Conservation (phyloP, 345 rosid genomes). For the Stellera chamaejasme region DNA sequence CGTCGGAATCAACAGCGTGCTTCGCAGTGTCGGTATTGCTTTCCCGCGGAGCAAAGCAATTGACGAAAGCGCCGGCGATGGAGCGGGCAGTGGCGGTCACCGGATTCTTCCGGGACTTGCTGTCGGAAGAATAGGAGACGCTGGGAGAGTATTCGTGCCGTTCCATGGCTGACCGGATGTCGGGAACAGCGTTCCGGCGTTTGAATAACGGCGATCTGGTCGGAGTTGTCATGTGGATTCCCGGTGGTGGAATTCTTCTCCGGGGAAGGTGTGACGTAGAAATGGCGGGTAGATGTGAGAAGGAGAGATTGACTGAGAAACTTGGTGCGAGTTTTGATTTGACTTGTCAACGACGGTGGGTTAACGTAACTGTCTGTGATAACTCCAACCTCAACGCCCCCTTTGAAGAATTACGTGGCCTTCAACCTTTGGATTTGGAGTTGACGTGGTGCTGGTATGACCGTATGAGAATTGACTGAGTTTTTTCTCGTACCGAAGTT, state of each 20-base stretch:
- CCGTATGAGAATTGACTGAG: too few relatives aligned
- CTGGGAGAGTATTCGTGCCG: slow-evolving; percentile 23
- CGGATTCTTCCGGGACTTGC: slow-evolving; percentile 25
- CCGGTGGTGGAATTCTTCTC: too few relatives aligned
- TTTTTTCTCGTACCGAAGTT: too few relatives aligned
- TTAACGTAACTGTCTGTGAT: slow-evolving; percentile 1
- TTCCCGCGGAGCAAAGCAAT: slow-evolving; percentile 72
- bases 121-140: slow-evolving; percentile 29
- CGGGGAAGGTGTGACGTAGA: background rate
- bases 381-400: background rate
- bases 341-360: slow-evolving; percentile 3
- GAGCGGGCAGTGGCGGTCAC: slow-evolving; percentile 32
- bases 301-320: background rate
- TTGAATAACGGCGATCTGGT: slow-evolving; percentile 10
- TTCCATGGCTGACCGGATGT: slow-evolving; percentile 31
- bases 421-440: too few relatives aligned
- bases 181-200: slow-evolving; percentile 34
- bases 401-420: too few relatives aligned
- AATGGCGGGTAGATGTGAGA: slow-evolving; percentile 14
- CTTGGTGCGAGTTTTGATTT: background rate
- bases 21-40: slow-evolving; percentile 15
- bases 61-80: slow-evolving; percentile 44
- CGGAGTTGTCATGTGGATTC: slow-evolving; percentile 10
- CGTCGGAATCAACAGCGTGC: slow-evolving; percentile 24
- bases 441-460: too few relatives aligned